phyloP scores from a whole-genome alignment of 495 filamentous ascomycete genomes.

The Schizothecium vesticola region DNA sequence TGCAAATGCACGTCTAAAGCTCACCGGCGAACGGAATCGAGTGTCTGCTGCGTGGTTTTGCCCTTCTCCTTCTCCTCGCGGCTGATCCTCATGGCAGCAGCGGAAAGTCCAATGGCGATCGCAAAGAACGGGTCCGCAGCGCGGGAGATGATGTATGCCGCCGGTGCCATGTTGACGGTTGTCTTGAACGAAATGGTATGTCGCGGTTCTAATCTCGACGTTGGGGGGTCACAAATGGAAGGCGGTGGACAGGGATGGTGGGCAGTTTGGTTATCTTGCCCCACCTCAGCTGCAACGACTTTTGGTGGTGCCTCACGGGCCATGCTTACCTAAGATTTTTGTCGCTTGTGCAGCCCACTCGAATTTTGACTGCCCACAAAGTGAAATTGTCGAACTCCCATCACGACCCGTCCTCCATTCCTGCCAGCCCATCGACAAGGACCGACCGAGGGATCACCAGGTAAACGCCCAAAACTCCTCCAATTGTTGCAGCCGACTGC shows the following conservation, averaged over 20 bases:
- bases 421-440: conserved; percentile 28
- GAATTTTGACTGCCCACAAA: conserved; percentile 38
- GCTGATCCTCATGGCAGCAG: conserved; percentile 64
- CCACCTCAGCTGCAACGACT: background rate
- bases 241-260: background rate
- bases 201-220: background rate
- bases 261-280: background rate
- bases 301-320: conserved; percentile 14
- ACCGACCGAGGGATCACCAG: conserved; percentile 26
- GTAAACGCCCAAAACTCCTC: conserved; percentile 13
- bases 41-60: conserved; percentile 45
- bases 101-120: conserved; percentile 63
- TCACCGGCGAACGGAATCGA: conserved; percentile 46
- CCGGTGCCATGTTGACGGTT: conserved; percentile 39
- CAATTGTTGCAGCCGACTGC: background rate
- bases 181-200: background rate
- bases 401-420: conserved; percentile 25
- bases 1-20: background rate
- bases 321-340: conserved; percentile 24
- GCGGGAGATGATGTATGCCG: conserved; percentile 57
- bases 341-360: conserved; percentile 21
- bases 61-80: conserved; percentile 77
- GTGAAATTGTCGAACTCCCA: conserved; percentile 34
- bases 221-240: background rate
- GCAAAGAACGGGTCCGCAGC: conserved; percentile 83